phyloP scores from a whole-genome alignment of 805 yeast genomes.

The Phaffomyces opuntiae region DNA sequence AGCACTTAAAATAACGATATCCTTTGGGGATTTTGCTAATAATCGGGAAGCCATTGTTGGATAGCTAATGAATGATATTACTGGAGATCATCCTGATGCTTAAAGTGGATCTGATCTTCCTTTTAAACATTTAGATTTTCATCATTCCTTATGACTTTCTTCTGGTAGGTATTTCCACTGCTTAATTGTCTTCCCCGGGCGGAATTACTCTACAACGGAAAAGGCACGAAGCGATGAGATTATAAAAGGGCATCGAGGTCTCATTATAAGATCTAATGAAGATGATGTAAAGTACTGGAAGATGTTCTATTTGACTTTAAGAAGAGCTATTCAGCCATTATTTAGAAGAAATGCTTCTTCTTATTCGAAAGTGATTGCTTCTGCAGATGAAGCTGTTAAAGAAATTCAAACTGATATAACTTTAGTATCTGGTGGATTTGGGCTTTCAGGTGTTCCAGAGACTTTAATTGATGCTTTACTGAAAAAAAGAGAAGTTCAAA shows the following conservation, averaged over 20 bases:
- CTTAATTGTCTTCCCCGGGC: too few relatives aligned
- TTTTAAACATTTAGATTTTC: too few relatives aligned
- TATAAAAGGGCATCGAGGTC: too few relatives aligned
- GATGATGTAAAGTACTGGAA: background rate
- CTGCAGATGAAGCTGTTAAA: constrained; percentile 26
- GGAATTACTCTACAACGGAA: too few relatives aligned
- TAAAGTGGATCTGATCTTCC: too few relatives aligned
- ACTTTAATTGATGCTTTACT: constrained; percentile 34
- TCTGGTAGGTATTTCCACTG: too few relatives aligned
- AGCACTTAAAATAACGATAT: constrained; percentile 81
- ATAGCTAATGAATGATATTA: too few relatives aligned
- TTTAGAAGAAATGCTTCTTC: background rate
- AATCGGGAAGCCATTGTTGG: background rate
- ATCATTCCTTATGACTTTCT: too few relatives aligned
- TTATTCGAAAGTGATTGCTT: constrained; percentile 2
- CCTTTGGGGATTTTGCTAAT: constrained; percentile 25
- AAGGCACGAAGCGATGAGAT: too few relatives aligned
- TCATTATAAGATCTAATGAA: too few relatives aligned
- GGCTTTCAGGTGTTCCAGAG: constrained; percentile 41
- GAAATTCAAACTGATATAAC: constrained; percentile 27
- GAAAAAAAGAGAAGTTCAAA: constrained; percentile 26
- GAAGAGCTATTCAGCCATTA: background rate
- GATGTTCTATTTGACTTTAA: background rate
- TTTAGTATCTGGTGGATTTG: constrained; percentile 43
- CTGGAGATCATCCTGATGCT: too few relatives aligned